Evolutionary conservation across 164 flowering plant species (phyloP), one percentile per base, ranked within the genome.

Genomic region (Liquidambar formosana): DNA sequence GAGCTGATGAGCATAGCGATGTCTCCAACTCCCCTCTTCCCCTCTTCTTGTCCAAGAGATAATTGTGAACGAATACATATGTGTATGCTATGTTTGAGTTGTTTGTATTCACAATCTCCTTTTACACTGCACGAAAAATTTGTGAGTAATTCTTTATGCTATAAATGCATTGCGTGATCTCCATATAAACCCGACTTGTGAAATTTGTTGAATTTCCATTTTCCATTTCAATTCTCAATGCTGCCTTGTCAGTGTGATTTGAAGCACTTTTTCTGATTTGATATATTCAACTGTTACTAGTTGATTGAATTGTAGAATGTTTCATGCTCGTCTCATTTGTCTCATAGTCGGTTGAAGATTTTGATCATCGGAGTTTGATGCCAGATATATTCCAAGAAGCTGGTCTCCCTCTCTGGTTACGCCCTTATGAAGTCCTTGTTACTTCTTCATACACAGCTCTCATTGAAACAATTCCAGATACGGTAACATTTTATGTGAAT

Each of bases 371-470:
- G 49, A 25, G 70, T 59, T 27, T 73, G 69, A 59, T 81, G 48
- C 46, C 83, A 96, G 99, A 96, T 85, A 96, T 96, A 76, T 96
- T 93, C 73, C 99, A 96, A 82, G 99, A 96, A 86, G 99, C 99
- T 80, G 99, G 99, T 70, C 93, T 96, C 25, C 97, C 98, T 43
- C 84, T 96, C 33, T 96, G 99, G 99, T 73, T 96, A 71, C 94
- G 99, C 23, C 99, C 99, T 38, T 96, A 96, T 77, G 99, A 96
- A 85, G 97, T 96, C 63, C 74, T 96, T 63, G 96, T 86, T 65
- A 93, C 99, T 68, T 96, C 98, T 67, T 90, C 99, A n/a, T 96
- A 96, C 79, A 92, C 99, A 15, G 98, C 99, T 51, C 89, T 96
- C 12, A 96, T 96, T 64, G 99, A 96, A 82, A 96, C 99, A 66